These are phyloP conservation scores for Russula dissimulans DNA, from an alignment of 768 basidiomycete genomes.

Conservation along the genomic window DNA sequence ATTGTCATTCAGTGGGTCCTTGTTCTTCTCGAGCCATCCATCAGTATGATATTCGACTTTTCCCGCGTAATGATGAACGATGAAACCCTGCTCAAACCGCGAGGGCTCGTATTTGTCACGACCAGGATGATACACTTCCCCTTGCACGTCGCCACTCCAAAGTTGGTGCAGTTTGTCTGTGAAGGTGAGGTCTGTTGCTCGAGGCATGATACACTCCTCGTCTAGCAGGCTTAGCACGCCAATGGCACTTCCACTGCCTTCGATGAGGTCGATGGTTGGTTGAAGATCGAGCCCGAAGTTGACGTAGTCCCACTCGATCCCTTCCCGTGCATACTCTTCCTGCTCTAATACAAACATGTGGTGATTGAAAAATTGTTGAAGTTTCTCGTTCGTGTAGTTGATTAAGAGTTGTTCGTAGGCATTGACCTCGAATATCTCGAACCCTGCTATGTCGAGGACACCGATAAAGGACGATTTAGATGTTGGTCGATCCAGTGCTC, in stretches of 20 bases:
- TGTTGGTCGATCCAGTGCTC: constrained; percentile 85
- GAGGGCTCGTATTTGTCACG: constrained; percentile 78
- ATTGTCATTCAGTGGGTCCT: constrained; percentile 96
- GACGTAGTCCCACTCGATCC: constrained; percentile 95
- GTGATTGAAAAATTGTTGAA: constrained; percentile 98
- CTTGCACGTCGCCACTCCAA: constrained; percentile 48
- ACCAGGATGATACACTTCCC: constrained; percentile 57
- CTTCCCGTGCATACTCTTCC: constrained; percentile 94
- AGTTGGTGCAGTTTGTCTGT: constrained; percentile 81
- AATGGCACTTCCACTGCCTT: constrained; percentile 58
- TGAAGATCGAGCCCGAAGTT: constrained; percentile 97
- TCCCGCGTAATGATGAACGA: constrained; percentile 93
- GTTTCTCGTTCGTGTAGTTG: constrained; percentile 98
- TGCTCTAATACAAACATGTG: constrained; percentile 99
- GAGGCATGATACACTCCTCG: constrained; percentile 99
- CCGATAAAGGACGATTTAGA: constrained; percentile 93
- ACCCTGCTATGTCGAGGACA: constrained; percentile 97
- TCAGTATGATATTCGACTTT: constrained; percentile 93
- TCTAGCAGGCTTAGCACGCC: constrained; percentile 91
- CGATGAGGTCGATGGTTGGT: constrained; percentile 97
- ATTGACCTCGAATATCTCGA: constrained; percentile 93
- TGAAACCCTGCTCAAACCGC: constrained; percentile 89
- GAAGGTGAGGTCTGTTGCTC: constrained; percentile 90
- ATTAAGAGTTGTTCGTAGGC: constrained; percentile 96
- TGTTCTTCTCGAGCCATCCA: constrained; percentile 99